Evolutionary conservation across 805 yeast species (phyloP), one percentile per base, ranked within the genome.

Genomic region (Torulaspora microellipsoides): DNA sequence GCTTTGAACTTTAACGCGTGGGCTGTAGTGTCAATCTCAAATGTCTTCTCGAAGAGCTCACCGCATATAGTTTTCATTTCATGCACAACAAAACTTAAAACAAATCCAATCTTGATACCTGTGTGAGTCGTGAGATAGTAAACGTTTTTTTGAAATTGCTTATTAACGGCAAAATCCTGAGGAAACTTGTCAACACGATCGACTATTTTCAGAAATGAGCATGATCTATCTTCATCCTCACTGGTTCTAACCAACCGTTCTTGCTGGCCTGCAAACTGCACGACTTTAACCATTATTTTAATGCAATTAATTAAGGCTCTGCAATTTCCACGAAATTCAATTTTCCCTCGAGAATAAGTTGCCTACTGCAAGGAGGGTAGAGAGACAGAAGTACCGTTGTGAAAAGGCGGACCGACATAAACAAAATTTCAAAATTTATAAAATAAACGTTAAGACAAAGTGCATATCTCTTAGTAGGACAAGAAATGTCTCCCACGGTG

Each of bases 101-200:
- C 55, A 47, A 64, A 72, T 1, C 78, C 80, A 20, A 74, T 52
- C 31, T 54, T 54, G 2, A 47, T 31, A 1, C 56, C 58, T 35
- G 67, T 68, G 48, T 73, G 76, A 0, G 77, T 62, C 5, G 53
- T 35, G 8, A 75, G 45, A 25, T 51, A 51, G 40, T 60, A 70
- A 0, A 71, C 65, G 10, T 59, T 48, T 3, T 52, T 38, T 35
- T 48, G 40, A 40, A 58, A 65, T 23, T 51, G 47, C 2, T 39
- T 28, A 27, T 50, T 41, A 2, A 36, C 30, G 17, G 17, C 31
- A 34, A 55, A 62, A 34, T 62, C 49, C 4, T 20, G 27, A 4
- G 67, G 66, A 2, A 64, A 43, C 11, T 40, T 38, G 39, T 65
- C 69, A 4, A 63, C 64, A 12, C 54, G 45, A 15, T 58, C 54